Base-by-base conservation (phyloP, 176 grass and related monocot species). In the Oryza australiensis region DNA sequence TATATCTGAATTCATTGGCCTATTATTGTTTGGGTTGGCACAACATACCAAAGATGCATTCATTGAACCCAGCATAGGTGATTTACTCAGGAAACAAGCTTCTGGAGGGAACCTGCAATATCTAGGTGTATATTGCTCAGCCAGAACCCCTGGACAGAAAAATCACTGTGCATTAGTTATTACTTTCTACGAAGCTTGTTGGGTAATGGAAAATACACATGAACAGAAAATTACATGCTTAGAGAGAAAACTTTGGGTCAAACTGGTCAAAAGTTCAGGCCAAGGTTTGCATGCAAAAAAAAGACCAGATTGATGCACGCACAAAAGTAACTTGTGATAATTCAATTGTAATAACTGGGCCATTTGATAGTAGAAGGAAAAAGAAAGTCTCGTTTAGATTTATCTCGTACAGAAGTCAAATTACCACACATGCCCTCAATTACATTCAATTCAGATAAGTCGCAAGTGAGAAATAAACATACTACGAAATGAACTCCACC, bases 1-100 rank as follows among this genome's bases (percentile, higher is more conserved):
- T 8, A 68, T 74, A 74, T 86, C 84, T 0, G 40, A 68, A 67
- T 79, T 86, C 20, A 68, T 82, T 26, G 67, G 68, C 70, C 84
- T 90, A 79, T 86, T 78, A 49, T 86, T 79, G 68, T 79, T 91
- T 63, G 90, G 79, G 71, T n/a, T 83, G 27, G 86, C 86, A 91
- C 42, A 23, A 34, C 90, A 92, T 70, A 75, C 68, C 33, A 89
- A 46, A 64, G 85, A 81, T 11, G 87, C 27, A 64, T 60, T 92
- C 38, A 70, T 86, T 86, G 78, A 38, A 34, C 75, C 80, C 48
- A 49, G 75, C 14, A 70, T 77, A 74, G 78, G 67, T 49, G 80
- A 72, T 59, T 72, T 77, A 72, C 80, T 83, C 73, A 83, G 34
- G 82, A 83, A 86, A 81, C 75, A 85, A 70, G 59, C 66, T 37